These are phyloP conservation scores for Candida fluviatilis DNA, from an alignment of 805 yeast species.

Conservation along the genomic window DNA sequence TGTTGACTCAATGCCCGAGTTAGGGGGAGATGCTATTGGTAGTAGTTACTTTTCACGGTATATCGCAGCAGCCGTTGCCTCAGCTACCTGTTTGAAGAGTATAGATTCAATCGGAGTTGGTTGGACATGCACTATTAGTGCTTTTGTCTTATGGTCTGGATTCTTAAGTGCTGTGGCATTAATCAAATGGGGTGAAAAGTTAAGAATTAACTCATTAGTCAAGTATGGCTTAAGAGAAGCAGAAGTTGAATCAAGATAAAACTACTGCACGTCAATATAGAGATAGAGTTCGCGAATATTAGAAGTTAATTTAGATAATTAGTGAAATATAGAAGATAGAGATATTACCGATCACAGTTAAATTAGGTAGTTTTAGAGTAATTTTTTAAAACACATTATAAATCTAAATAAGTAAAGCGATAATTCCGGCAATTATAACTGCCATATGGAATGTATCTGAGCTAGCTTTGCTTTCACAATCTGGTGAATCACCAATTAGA, in stretches of 20 bases:
- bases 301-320: background rate
- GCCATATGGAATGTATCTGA: background rate
- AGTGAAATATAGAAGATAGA: slow-evolving; percentile 1
- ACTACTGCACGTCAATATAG: no score
- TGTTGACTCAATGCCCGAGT: slow-evolving; percentile 52
- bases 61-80: slow-evolving; percentile 47
- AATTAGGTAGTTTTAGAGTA: background rate
- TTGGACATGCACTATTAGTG: slow-evolving; percentile 51
- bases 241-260: no score
- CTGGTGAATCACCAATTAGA: slow-evolving; percentile 6
- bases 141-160: slow-evolving; percentile 38
- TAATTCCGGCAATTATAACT: background rate
- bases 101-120: slow-evolving; percentile 51
- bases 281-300: background rate
- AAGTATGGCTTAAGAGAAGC: slow-evolving; percentile 14
- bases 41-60: slow-evolving; percentile 50
- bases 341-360: background rate
- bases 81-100: slow-evolving; percentile 46
- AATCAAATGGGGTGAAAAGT: slow-evolving; percentile 35
- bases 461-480: slow-evolving; percentile 5
- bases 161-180: slow-evolving; percentile 26
- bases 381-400: background rate
- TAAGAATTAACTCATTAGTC: slow-evolving; percentile 23
- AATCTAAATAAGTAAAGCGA: background rate
- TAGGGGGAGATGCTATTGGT: slow-evolving; percentile 54